These are phyloP conservation scores for Torrubiellomyces zombiae DNA, from an alignment of 2,329 filamentous ascomycete species.

Conservation along the genomic window DNA sequence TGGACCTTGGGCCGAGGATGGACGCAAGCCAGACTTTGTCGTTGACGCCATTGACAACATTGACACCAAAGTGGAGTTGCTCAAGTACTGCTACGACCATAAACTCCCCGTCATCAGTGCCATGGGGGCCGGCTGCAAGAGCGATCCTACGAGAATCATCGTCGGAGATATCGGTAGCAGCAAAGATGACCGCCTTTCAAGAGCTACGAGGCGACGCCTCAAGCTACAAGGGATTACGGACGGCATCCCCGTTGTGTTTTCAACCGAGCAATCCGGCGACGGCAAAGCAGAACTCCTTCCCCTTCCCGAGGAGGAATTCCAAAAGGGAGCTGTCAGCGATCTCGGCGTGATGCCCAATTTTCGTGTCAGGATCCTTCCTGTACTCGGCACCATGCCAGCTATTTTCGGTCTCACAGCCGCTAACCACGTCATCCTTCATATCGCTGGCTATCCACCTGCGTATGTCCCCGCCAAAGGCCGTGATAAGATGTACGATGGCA, in stretches of 20 bases:
- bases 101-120: conserved; percentile 73
- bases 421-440: conserved; percentile 77
- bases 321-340: conserved; percentile 72
- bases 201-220: conserved; percentile 64
- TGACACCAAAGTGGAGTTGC: conserved; percentile 79
- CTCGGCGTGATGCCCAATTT: conserved; percentile 84
- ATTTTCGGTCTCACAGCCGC: conserved; percentile 85
- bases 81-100: conserved; percentile 73
- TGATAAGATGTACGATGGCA: conserved; percentile 83
- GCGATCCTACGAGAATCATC: conserved; percentile 64
- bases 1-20: conserved; percentile 44
- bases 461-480: conserved; percentile 66
- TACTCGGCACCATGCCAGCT: conserved; percentile 92
- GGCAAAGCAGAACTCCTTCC: conserved; percentile 85
- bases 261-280: conserved; percentile 73
- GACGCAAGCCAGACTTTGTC: conserved; percentile 63
- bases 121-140: conserved; percentile 95
- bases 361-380: conserved; percentile 82
- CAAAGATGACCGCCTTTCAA: conserved; percentile 76
- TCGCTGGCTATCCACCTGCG: conserved; percentile 72
- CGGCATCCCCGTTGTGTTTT: conserved; percentile 85
- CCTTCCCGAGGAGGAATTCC: conserved; percentile 71
- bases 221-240: conserved; percentile 63
- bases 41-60: conserved; percentile 98
- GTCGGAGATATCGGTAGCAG: conserved; percentile 83